Conservation (phyloP, 83 land plant species). For the Diphasiastrum complanatum region DNA sequence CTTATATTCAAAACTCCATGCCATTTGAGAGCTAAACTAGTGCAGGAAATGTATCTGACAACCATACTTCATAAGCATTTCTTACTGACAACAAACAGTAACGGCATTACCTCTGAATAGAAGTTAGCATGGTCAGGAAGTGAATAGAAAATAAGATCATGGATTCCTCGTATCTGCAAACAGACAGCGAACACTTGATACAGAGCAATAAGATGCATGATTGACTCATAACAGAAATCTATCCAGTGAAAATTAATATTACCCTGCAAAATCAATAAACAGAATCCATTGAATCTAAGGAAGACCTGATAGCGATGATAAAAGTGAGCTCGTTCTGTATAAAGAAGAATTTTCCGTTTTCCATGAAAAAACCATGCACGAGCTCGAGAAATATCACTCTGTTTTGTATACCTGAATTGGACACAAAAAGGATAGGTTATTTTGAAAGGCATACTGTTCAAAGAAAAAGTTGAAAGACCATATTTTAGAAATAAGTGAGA, state of each 20-base stretch:
- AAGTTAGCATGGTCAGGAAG: conserved; percentile 85
- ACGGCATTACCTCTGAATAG: conserved; percentile 77
- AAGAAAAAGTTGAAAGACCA: too few relatives aligned
- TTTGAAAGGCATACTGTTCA: too few relatives aligned
- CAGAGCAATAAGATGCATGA: background rate
- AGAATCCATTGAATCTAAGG: background rate
- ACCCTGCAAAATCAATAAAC: conserved; percentile 1
- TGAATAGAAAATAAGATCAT: conserved; percentile 81
- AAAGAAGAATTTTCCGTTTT: conserved; percentile 67
- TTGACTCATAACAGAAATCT: background rate
- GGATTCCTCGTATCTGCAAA: conserved; percentile 77
- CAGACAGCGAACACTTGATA: background rate
- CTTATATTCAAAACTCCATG: too few relatives aligned
- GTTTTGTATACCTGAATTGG: conserved; percentile 79
- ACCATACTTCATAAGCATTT: background rate
- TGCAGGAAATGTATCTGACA: background rate
- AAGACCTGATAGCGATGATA: conserved; percentile 84
- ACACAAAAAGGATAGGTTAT: too few relatives aligned
- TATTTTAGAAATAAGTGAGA: too few relatives aligned
- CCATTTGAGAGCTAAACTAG: too few relatives aligned
- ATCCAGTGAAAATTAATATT: background rate
- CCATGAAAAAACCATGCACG: conserved; percentile 81
- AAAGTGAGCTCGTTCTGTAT: conserved; percentile 89
- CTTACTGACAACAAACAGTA: background rate
- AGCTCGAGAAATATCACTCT: conserved; percentile 81